Conservation (phyloP, 345 rosid species). For the Citrus sp. region DNA sequence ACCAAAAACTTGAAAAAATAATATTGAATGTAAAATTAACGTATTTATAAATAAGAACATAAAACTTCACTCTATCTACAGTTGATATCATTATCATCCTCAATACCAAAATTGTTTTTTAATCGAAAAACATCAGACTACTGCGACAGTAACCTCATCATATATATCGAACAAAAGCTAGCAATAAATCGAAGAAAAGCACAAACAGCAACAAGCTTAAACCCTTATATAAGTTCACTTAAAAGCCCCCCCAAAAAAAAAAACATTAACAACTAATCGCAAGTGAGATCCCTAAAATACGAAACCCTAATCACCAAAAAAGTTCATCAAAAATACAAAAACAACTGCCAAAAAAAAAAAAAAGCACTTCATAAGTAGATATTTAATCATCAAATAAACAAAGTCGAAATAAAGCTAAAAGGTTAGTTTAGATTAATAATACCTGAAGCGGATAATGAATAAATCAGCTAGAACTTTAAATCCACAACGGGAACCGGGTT, state of each 20-base stretch:
- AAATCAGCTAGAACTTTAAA: conserved; percentile 1
- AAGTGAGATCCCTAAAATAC: background rate
- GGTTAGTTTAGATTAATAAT: conserved; percentile 1
- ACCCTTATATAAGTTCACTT: background rate
- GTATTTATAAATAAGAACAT: background rate
- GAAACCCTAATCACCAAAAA: background rate
- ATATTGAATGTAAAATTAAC: background rate
- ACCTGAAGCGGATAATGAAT: conserved; percentile 16
- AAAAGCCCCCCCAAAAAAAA: background rate
- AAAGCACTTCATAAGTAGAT: conserved; percentile 17
- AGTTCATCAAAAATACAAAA: background rate
- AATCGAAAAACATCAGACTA: background rate
- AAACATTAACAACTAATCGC: background rate
- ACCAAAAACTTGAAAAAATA: background rate
- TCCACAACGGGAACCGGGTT: conserved; percentile 19
- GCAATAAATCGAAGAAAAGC: background rate
- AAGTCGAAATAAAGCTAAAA: background rate
- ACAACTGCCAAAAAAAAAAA: conserved; percentile 9
- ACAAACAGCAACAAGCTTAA: background rate
- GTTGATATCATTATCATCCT: background rate
- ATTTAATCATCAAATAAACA: conserved; percentile 1
- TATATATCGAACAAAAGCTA: background rate
- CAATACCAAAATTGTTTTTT: background rate
- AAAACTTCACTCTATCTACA: background rate
- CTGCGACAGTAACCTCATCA: background rate